phyloP scores from a whole-genome alignment of 106 monocot genomes.

The Apostasia shenzhenica region DNA sequence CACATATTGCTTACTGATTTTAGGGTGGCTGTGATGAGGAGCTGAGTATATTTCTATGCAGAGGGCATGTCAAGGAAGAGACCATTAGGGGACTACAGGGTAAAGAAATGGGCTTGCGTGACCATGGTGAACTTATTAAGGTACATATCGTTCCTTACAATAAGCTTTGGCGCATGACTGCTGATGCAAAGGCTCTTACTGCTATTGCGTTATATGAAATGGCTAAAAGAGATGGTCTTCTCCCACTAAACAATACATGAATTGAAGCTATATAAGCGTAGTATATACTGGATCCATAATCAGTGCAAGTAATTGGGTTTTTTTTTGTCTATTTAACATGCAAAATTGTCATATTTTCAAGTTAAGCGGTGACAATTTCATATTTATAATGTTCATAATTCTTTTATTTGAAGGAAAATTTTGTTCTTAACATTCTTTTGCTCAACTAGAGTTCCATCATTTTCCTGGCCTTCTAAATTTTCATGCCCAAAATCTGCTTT shows the following conservation, averaged over 20 bases:
- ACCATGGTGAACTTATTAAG: slow-evolving; percentile 93
- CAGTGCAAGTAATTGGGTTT: background rate
- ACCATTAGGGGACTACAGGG: slow-evolving; percentile 55
- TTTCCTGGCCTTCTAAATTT: no score
- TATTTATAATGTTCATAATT: no score
- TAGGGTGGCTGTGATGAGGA: slow-evolving; percentile 98
- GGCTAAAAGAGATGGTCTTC: slow-evolving; percentile 77
- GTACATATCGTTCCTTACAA: slow-evolving; percentile 74
- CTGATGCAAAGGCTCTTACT: slow-evolving; percentile 79
- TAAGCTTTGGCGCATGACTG: slow-evolving; percentile 75
- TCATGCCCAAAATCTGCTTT: no score
- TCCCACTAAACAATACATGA: slow-evolving; percentile 13
- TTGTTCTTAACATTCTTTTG: no score
- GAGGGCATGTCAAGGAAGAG: slow-evolving; percentile 43
- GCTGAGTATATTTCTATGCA: slow-evolving; percentile 74
- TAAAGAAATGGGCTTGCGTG: slow-evolving; percentile 75
- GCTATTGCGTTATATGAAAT: slow-evolving; percentile 88
- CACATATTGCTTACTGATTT: no score
- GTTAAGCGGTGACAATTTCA: no score
- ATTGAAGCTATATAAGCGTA: no score
- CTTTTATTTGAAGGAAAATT: no score
- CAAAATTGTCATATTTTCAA: background rate
- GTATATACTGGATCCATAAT: no score
- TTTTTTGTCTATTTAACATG: background rate
- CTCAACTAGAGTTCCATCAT: no score